Percentiles rank a stretch among this genome's conserved stretches.
phyloP scores from a whole-genome alignment of 1,284 basidiomycete species.

The Athelia psychrophila region DNA sequence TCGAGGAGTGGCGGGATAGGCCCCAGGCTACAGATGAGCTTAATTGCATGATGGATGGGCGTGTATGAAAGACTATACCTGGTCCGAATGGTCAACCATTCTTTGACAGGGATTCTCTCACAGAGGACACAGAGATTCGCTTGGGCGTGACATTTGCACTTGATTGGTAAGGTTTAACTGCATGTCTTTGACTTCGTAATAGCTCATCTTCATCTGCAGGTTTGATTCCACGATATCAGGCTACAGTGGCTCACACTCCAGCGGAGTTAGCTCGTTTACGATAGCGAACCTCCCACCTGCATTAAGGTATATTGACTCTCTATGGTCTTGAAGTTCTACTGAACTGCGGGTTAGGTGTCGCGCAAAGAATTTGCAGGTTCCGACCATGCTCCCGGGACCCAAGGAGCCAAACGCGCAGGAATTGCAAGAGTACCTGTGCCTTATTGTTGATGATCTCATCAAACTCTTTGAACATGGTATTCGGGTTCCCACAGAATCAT shows the following conservation, averaged over 20 bases:
- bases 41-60: neutral
- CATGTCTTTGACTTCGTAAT: neutral
- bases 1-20: neutral
- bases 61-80: neutral
- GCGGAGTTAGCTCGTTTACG: conserved; percentile 2
- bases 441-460: conserved; percentile 16
- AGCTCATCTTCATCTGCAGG: neutral
- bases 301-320: neutral
- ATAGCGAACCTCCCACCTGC: conserved; percentile 2
- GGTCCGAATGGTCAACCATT: neutral
- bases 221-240: conserved; percentile 1
- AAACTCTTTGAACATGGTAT: conserved; percentile 13
- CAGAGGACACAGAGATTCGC: neutral
- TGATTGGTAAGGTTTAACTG: neutral
- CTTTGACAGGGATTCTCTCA: neutral
- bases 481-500: conserved; percentile 6
- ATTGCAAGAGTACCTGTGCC: conserved; percentile 13
- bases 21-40: neutral
- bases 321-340: neutral
- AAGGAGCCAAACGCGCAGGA: conserved; percentile 12
- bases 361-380: conserved; percentile 12
- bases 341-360: conserved; percentile 6
- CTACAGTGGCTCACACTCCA: conserved; percentile 5
- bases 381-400: conserved; percentile 13
- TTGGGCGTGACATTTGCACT: neutral